Conservation (phyloP, 768 basidiomycete species). For the Podaxis sp. region DNA sequence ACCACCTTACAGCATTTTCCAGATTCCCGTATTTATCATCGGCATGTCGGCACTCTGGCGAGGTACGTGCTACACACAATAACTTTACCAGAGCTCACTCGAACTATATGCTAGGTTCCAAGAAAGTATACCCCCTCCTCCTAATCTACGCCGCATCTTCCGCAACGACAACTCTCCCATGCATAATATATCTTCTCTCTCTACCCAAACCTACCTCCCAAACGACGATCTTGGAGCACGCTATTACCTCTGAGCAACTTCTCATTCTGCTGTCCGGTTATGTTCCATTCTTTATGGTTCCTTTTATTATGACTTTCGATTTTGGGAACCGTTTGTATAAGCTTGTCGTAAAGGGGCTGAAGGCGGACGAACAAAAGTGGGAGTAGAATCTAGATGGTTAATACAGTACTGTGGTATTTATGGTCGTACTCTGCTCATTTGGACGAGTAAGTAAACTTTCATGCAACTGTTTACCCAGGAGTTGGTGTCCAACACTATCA, state of each 20-base stretch:
- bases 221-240: constrained; percentile 25
- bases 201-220: constrained; percentile 34
- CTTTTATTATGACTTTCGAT: constrained; percentile 51
- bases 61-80: constrained; percentile 31
- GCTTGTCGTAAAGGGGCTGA: constrained; percentile 28
- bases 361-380: constrained; percentile 26
- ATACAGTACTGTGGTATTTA: too few relatives aligned
- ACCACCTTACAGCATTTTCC: constrained; percentile 48
- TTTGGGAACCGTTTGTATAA: constrained; percentile 28
- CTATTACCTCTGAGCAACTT: constrained; percentile 51
- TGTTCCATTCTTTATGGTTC: constrained; percentile 72
- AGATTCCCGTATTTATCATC: constrained; percentile 76
- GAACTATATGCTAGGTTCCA: constrained; percentile 36
- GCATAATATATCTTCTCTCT: constrained; percentile 58
- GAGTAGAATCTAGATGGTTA: constrained; percentile 20
- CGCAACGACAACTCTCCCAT: constrained; percentile 74
- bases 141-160: constrained; percentile 77
- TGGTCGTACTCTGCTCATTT: too few relatives aligned
- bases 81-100: too few relatives aligned
- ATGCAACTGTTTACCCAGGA: too few relatives aligned
- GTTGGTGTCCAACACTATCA: too few relatives aligned
- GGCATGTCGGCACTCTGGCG: constrained; percentile 59
- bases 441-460: too few relatives aligned
- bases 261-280: constrained; percentile 64
- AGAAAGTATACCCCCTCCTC: constrained; percentile 58